These are phyloP conservation scores for Silene latifolia DNA, from an alignment of 148 eudicot species.

Conservation along the genomic window DNA sequence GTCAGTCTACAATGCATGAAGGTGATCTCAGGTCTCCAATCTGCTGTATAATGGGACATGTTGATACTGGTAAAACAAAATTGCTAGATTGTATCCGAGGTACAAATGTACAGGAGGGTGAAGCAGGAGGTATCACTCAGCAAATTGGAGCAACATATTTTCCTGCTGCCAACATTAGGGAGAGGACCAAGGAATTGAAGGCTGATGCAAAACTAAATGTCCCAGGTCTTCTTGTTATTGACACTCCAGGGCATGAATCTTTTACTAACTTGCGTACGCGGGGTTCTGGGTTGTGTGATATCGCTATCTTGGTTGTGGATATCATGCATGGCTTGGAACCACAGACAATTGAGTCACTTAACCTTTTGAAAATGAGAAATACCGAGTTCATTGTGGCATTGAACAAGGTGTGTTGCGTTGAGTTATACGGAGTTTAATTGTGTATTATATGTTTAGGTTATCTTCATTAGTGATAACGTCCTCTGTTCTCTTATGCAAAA, in stretches of 20 bases:
- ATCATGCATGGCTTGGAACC: slow-evolving; percentile 95
- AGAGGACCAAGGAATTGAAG: slow-evolving; percentile 71
- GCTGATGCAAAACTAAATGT: slow-evolving; percentile 90
- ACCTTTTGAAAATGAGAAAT: slow-evolving; percentile 84
- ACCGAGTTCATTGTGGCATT: slow-evolving; percentile 91
- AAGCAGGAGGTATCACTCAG: slow-evolving; percentile 96
- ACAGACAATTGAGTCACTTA: slow-evolving; percentile 91
- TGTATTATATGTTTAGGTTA: too few relatives aligned
- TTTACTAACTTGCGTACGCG: slow-evolving; percentile 82
- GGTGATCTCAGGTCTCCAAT: slow-evolving; percentile 66
- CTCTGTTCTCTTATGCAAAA: slow-evolving; percentile 15
- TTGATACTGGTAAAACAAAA: slow-evolving; percentile 83
- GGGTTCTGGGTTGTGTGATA: slow-evolving; percentile 94
- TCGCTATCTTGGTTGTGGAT: slow-evolving; percentile 91
- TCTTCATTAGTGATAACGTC: too few relatives aligned
- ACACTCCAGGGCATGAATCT: slow-evolving; percentile 98
- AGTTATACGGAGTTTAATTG: too few relatives aligned
- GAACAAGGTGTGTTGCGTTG: slow-evolving; percentile 59
- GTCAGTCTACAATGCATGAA: slow-evolving; percentile 14
- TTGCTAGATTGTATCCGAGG: slow-evolving; percentile 77
- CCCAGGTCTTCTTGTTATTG: slow-evolving; percentile 91
- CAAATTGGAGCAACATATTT: slow-evolving; percentile 90
- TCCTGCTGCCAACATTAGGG: slow-evolving; percentile 76
- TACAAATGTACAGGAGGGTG: slow-evolving; percentile 87
- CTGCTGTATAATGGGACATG: slow-evolving; percentile 89